Evolutionary conservation across 2,329 filamentous ascomycete genomes (phyloP), one percentile per base, ranked within the genome.

Genomic region (Colletotrichum sp.): DNA sequence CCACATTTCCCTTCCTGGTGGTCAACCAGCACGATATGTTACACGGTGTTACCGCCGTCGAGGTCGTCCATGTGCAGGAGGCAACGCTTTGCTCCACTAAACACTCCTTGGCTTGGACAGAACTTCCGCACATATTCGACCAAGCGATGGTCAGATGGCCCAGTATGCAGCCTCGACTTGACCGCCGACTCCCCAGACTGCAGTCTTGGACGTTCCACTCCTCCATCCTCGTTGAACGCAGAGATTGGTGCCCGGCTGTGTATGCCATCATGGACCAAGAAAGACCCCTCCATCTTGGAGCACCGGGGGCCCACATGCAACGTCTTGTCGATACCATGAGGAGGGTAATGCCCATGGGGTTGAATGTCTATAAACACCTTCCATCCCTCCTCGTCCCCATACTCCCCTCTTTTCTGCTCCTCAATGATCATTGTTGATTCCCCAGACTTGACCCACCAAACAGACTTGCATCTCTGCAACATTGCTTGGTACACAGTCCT

Each of bases 181-280:
- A 34, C n/a, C 57, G 52, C 36, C 43, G n/a, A 26, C 32, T 65
- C 48, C 28, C 64, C 64, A 60, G 66, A 30, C 21, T 30, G 9
- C 18, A 16, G 71, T 60, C 74, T 73, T 65, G 74, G 36, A 74
- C 48, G 65, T 73, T 36, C 74, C 74, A 76, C 74, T 76, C 74
- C 28, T 74, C 65, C 74, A 68, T 68, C 16, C 30, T 6, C 21
- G 48, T 59, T n/a, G 8, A 60, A 65, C 36, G n/a, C 12, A 18
- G 24, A 30, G 34, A 76, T 76, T 76, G 64, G 70, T 48, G 26
- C 59, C 28, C n/a, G 36, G 48, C 48, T 10, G 64, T 36, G 34
- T 76, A 21, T 69, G 24, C 59, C 32, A 60, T 34, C 65, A 64
- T 63, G 57, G 32, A 28, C 18, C 60, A 8, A 26, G 28, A 65